A percentile compares a stretch with the other conserved stretches of the same genome.
phyloP scores from a whole-genome alignment of 345 rosid genomes.

The Anastatica hierochuntica region DNA sequence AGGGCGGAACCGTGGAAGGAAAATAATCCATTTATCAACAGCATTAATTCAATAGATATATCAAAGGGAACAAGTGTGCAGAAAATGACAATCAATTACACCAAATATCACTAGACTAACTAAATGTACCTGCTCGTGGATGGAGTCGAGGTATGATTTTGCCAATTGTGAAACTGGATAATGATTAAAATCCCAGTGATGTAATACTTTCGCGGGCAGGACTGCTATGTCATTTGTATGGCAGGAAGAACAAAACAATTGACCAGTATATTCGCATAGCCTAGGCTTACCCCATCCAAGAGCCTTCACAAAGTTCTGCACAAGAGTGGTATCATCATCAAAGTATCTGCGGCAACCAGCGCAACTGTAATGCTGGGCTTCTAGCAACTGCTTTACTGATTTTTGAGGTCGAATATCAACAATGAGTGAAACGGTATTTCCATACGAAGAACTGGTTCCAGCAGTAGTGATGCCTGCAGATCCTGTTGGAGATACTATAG shows the following conservation, averaged over 20 bases:
- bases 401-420: constrained; percentile 63
- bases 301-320: constrained; percentile 59
- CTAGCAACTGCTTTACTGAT: constrained; percentile 65
- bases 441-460: constrained; percentile 44
- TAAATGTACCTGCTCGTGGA: constrained; percentile 68
- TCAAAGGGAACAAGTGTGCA: too few relatives aligned
- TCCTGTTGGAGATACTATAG: constrained; percentile 29
- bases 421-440: constrained; percentile 78
- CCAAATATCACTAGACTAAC: background rate
- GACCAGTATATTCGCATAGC: constrained; percentile 85
- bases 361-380: constrained; percentile 79
- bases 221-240: constrained; percentile 79
- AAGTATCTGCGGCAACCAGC: constrained; percentile 89
- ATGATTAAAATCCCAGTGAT: constrained; percentile 77
- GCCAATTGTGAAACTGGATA: constrained; percentile 87
- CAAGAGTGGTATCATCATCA: constrained; percentile 62
- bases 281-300: constrained; percentile 94
- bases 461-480: constrained; percentile 10
- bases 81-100: too few relatives aligned
- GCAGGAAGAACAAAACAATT: constrained; percentile 81
- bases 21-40: too few relatives aligned
- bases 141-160: constrained; percentile 87
- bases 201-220: constrained; percentile 85
- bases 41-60: too few relatives aligned
- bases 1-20: too few relatives aligned